These are phyloP conservation scores for Coemansia sp. DNA, from an alignment of 192 early-diverging fungal genomes.

Conservation along the genomic window DNA sequence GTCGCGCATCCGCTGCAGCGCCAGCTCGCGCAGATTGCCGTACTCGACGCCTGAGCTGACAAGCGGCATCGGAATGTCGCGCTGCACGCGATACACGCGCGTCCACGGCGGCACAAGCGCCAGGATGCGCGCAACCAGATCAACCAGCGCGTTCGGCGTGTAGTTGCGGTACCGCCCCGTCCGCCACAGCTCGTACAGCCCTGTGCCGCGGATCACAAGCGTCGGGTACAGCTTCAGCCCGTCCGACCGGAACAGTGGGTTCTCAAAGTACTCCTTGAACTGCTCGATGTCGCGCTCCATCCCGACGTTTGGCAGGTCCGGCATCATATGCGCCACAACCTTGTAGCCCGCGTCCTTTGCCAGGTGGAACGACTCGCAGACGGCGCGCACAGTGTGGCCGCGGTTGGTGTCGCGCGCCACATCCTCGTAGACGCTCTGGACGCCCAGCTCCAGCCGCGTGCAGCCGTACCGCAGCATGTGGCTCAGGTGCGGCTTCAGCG, in stretches of 20 bases:
- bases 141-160: constrained; percentile 92
- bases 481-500: constrained; percentile 94
- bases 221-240: constrained; percentile 99
- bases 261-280: constrained; percentile 98
- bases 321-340: constrained; percentile 99
- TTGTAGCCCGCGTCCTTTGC: constrained; percentile 99
- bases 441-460: constrained; percentile 96
- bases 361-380: constrained; percentile 96
- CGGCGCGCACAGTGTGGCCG: constrained; percentile 97
- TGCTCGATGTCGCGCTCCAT: constrained; percentile 99
- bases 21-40: constrained; percentile 94
- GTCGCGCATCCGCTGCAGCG: constrained; percentile 94
- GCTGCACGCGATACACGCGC: constrained; percentile 95
- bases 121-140: constrained; percentile 91
- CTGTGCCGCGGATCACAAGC: constrained; percentile 97
- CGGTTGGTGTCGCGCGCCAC: constrained; percentile 98
- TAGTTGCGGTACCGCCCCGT: constrained; percentile 98
- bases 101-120: constrained; percentile 99
- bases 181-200: constrained; percentile 98
- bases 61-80: constrained; percentile 99
- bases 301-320: constrained; percentile 98
- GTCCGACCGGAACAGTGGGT: constrained; percentile 97
- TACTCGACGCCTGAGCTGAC: constrained; percentile 98
- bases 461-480: constrained; percentile 99
- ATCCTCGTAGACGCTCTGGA: constrained; percentile 99